Evolutionary conservation across 2,329 filamentous ascomycete species (phyloP).

Genomic region (Pseudodiploospora longispora): DNA sequence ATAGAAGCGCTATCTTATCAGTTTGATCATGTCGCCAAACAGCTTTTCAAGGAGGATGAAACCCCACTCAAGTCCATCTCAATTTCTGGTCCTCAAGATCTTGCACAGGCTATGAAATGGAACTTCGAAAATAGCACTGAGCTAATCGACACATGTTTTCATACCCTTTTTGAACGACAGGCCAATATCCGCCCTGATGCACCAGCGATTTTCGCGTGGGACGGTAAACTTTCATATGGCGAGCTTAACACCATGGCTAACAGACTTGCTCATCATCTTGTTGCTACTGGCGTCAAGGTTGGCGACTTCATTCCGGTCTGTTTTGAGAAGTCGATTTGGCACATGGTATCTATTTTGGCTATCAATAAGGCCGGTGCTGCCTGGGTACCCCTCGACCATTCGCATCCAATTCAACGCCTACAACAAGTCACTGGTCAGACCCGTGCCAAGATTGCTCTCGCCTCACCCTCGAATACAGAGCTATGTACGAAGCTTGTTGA

Average conservation of each 20-base stretch:
- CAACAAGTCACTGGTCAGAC: background rate
- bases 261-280: slow-evolving; percentile 8
- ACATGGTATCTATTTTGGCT: slow-evolving; percentile 4
- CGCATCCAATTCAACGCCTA: slow-evolving; percentile 6
- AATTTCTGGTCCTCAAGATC: background rate
- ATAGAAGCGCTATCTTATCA: background rate
- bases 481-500: too few species aligned
- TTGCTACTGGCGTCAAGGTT: background rate
- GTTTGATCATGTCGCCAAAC: background rate
- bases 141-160: background rate
- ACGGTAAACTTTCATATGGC: slow-evolving; percentile 33
- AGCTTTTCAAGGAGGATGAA: background rate
- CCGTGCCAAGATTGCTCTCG: background rate
- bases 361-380: slow-evolving; percentile 5
- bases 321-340: slow-evolving; percentile 28
- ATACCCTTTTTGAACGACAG: slow-evolving; percentile 14
- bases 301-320: slow-evolving; percentile 19
- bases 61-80: background rate
- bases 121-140: background rate
- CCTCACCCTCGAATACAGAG: background rate
- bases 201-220: slow-evolving; percentile 35
- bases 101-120: background rate
- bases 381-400: slow-evolving; percentile 11
- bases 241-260: slow-evolving; percentile 20
- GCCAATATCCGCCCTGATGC: slow-evolving; percentile 22